These are phyloP conservation scores for Colletotrichum destructivum DNA, from an alignment of 2,329 filamentous ascomycete species.

Conservation along the genomic window DNA sequence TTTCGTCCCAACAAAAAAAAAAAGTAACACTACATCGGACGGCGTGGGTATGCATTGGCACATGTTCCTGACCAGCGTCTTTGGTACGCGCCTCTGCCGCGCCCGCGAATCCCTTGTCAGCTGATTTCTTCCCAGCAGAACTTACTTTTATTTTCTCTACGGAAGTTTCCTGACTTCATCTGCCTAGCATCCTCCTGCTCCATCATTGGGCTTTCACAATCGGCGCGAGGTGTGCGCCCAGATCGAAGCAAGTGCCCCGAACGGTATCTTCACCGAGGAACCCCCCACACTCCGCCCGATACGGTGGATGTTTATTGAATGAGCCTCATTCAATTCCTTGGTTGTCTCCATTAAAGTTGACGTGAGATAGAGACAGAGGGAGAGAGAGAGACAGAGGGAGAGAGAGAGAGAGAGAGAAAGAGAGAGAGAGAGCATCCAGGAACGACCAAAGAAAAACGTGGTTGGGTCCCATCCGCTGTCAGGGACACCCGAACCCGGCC, in stretches of 20 bases:
- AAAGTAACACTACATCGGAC: slow-evolving; percentile 21
- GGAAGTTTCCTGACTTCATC: neutral
- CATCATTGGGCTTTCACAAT: neutral
- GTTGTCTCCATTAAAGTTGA: slow-evolving; percentile 1
- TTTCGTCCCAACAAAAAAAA: slow-evolving; percentile 36
- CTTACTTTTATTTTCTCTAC: neutral
- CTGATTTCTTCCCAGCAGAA: neutral
- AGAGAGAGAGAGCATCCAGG: neutral
- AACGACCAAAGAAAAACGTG: slow-evolving; percentile 28
- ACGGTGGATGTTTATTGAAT: neutral
- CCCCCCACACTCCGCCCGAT: neutral
- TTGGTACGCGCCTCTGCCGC: slow-evolving; percentile 26
- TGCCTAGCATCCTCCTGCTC: neutral
- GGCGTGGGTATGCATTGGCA: slow-evolving; percentile 20
- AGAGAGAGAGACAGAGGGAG: no score
- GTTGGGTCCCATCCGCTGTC: slow-evolving; percentile 25
- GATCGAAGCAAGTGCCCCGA: slow-evolving; percentile 3
- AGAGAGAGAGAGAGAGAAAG: no score
- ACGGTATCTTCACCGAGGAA: slow-evolving; percentile 22
- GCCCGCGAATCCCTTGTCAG: slow-evolving; percentile 13
- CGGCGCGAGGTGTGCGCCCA: neutral
- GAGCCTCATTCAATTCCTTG: slow-evolving; percentile 19
- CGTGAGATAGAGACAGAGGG: neutral
- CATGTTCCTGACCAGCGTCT: slow-evolving; percentile 23
- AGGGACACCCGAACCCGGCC: slow-evolving; percentile 19